phyloP scores from a whole-genome alignment of 2,329 filamentous ascomycete species.

The Amylocarpus encephaloides region DNA sequence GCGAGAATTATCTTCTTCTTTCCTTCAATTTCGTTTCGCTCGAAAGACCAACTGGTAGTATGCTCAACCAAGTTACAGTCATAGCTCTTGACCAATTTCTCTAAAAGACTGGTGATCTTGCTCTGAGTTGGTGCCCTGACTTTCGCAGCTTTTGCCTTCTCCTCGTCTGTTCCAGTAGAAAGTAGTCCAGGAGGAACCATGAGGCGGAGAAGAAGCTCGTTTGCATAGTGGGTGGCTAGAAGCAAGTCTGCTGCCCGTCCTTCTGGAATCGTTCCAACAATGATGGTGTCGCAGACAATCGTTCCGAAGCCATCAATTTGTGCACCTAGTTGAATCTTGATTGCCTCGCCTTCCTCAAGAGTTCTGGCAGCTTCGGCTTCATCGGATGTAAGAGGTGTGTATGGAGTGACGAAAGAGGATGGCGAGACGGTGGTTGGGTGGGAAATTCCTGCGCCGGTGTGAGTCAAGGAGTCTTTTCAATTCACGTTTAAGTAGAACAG shows the following conservation, averaged over 20 bases:
- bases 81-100: conserved; percentile 88
- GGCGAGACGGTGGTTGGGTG: conserved; percentile 96
- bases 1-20: conserved; percentile 92
- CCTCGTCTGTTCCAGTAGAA: conserved; percentile 78
- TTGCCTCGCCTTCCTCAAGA: conserved; percentile 76
- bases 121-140: conserved; percentile 78
- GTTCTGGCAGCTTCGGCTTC: conserved; percentile 72
- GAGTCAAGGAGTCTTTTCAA: conserved; percentile 9
- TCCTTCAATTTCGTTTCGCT: conserved; percentile 94
- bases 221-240: conserved; percentile 88
- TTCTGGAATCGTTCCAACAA: conserved; percentile 64
- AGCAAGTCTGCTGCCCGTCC: conserved; percentile 81
- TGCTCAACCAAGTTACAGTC: conserved; percentile 93
- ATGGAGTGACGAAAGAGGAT: conserved; percentile 89
- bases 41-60: conserved; percentile 96
- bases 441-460: conserved; percentile 60
- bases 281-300: conserved; percentile 88
- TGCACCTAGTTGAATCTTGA: conserved; percentile 98
- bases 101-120: conserved; percentile 79
- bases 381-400: conserved; percentile 86
- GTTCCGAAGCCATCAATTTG: conserved; percentile 97
- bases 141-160: conserved; percentile 84
- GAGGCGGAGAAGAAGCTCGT: conserved; percentile 85
- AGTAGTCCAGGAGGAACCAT: conserved; percentile 88
- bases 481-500: conserved; percentile 10